Base-by-base conservation (phyloP, 495 filamentous ascomycete species). In the Lophium mytilinum region DNA sequence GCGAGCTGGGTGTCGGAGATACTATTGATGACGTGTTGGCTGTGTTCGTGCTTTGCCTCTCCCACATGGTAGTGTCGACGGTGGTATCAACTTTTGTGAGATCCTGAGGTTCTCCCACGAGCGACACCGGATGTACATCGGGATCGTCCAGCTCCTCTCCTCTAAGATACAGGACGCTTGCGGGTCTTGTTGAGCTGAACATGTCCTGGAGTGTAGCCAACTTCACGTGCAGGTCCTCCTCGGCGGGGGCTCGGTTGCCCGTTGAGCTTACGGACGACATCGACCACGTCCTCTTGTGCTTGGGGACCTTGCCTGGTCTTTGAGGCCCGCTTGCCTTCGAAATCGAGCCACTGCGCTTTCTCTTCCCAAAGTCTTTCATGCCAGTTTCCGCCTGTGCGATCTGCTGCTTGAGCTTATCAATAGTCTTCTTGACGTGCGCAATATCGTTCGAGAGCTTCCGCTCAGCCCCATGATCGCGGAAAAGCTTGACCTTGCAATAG, bases 401-500 rank as follows among this genome's bases (percentile, higher is more conserved):
- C 64, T 96, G 91, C 65, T 95, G 88, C 65, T 90, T 89, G 3
- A 96, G 75, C 70, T 96, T 98, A 57, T 95, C 88, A 59, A 97
- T 96, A 0, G 84, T 86, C 76, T 96, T 96, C 63, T 90, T 89
- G 53, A 96, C 84, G 58, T 95, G 89, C 0, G 86, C 83, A n/a
- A 94, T 75, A 64, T 98, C 93, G 64, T 96, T 98, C 7, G 89
- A 87, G 3, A 96, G 77, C 69, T 96, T 98, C 33, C 93, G 83
- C 71, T 98, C 93, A 0, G 93, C 93, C 7, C 93, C 93, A 62
- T 98, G 92, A 66, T 98, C 93, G 40, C 93, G 80, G 75, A 98
- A 98, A 1, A 98, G 80, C 67, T 97, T 96, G 46, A 98, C 89
- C 72, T 91, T 94, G 80, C 91, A 94, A 68, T 87, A 97, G 69